phyloP scores from a whole-genome alignment of 257 asterid species.

The Scutellaria minor region DNA sequence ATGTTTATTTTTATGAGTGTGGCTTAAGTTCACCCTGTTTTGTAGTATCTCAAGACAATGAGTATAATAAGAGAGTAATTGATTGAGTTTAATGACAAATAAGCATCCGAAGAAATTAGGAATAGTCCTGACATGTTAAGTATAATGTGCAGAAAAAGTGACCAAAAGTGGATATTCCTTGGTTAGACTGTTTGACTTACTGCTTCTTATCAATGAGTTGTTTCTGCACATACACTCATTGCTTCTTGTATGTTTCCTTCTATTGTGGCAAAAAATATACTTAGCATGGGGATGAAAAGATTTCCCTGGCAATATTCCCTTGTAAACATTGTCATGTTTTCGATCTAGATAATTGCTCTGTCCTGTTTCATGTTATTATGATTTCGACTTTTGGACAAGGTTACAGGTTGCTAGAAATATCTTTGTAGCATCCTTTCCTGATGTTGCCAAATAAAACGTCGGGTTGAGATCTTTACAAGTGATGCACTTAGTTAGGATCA shows the following conservation, averaged over 20 bases:
- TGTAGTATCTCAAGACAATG: constrained; percentile 5
- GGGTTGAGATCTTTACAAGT: background rate
- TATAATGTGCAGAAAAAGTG: background rate
- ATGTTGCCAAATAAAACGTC: constrained; percentile 6
- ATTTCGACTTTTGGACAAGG: constrained; percentile 3
- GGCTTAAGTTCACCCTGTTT: background rate
- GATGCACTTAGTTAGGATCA: too few species aligned
- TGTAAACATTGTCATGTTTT: background rate
- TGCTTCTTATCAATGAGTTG: background rate
- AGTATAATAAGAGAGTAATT: constrained; percentile 4
- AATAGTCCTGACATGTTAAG: constrained; percentile 11
- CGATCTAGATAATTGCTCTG: constrained; percentile 6
- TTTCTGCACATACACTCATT: background rate
- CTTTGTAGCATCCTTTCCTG: background rate
- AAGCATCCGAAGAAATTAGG: constrained; percentile 6
- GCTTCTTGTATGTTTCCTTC: constrained; percentile 18
- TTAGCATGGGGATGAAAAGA: constrained; percentile 12
- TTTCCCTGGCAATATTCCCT: constrained; percentile 16
- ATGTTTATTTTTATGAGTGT: constrained; percentile 14
- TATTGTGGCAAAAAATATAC: background rate
- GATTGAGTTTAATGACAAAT: background rate
- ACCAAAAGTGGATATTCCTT: background rate
- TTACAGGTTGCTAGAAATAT: background rate
- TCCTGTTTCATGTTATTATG: constrained; percentile 6
- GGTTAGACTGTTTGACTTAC: constrained; percentile 1